These are phyloP conservation scores for Paramecium sexaurelia DNA, from an alignment of 73 alveolate species.

Conservation along the genomic window DNA sequence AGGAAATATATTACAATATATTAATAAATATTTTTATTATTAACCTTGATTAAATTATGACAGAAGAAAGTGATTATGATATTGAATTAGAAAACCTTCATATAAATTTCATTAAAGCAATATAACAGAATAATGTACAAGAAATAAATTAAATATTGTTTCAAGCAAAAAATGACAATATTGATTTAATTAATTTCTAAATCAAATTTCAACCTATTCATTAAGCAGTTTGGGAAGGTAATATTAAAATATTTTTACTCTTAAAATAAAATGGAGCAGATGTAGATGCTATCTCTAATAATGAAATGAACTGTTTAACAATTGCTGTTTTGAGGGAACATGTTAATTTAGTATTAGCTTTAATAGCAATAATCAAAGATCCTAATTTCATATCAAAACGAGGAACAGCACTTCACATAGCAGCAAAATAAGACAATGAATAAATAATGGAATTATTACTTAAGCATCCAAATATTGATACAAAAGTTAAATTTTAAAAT, in stretches of 20 bases:
- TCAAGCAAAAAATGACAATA: not conserved
- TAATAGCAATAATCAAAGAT: not conserved
- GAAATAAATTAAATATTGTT: not conserved
- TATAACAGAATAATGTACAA: not conserved
- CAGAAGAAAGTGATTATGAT: not conserved
- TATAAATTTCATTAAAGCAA: not conserved
- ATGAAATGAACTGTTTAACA: not conserved
- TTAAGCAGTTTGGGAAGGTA: not conserved
- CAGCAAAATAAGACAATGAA: not conserved
- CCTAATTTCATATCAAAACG: not conserved
- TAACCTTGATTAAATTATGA: too few relatives aligned
- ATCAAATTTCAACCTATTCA: not conserved
- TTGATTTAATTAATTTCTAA: not conserved
- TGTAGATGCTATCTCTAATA: not conserved
- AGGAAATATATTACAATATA: too few relatives aligned
- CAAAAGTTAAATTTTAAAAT: not conserved
- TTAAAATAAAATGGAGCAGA: not conserved
- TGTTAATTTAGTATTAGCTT: not conserved
- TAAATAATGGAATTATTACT: not conserved
- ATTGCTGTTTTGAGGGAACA: not conserved
- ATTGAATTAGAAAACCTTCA: not conserved
- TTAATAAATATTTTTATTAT: too few relatives aligned
- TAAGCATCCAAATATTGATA: not conserved
- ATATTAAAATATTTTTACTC: not conserved
- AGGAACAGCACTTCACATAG: slow-evolving; percentile 41